These are phyloP conservation scores for Neurospora sp. DNA, from an alignment of 495 filamentous ascomycete species.

Conservation along the genomic window DNA sequence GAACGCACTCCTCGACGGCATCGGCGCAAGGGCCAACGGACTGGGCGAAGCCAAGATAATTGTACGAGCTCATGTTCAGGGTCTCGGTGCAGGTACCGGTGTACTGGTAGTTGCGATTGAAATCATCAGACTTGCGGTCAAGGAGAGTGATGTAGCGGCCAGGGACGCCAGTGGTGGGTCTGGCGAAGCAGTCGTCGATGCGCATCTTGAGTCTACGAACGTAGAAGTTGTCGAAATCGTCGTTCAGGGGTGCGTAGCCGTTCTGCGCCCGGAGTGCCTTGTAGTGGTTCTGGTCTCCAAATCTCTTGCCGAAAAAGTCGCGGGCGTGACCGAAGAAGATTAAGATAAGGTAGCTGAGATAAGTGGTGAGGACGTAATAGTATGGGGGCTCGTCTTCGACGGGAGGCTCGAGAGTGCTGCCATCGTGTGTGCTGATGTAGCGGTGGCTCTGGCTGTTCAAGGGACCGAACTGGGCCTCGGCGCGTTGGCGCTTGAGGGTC, in stretches of 20 bases:
- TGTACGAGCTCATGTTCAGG: constrained; percentile 97
- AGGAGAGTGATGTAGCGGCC: constrained; percentile 88
- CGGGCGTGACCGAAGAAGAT: constrained; percentile 92
- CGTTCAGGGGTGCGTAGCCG: constrained; percentile 94
- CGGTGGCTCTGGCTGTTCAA: constrained; percentile 68
- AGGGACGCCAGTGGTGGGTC: constrained; percentile 85
- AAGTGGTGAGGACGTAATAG: constrained; percentile 92
- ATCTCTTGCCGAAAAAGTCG: constrained; percentile 96
- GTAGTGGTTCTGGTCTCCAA: constrained; percentile 70
- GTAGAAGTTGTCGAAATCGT: constrained; percentile 98
- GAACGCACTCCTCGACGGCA: constrained; percentile 73
- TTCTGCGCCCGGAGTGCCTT: constrained; percentile 70
- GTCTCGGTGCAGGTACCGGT: constrained; percentile 92
- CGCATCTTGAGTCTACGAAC: constrained; percentile 83
- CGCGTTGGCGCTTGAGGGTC: constrained; percentile 58
- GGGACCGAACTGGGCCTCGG: constrained; percentile 88
- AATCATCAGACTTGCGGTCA: constrained; percentile 77
- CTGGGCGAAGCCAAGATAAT: constrained; percentile 97
- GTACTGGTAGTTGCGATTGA: constrained; percentile 78
- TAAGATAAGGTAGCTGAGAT: constrained; percentile 91
- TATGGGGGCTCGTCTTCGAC: constrained; percentile 94
- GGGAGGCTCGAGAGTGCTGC: constrained; percentile 66
- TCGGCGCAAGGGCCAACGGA: constrained; percentile 96
- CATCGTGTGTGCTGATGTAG: constrained; percentile 72
- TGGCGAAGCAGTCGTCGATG: constrained; percentile 92